phyloP scores from a whole-genome alignment of 805 yeast genomes.

The Metschnikowia lochheadii region DNA sequence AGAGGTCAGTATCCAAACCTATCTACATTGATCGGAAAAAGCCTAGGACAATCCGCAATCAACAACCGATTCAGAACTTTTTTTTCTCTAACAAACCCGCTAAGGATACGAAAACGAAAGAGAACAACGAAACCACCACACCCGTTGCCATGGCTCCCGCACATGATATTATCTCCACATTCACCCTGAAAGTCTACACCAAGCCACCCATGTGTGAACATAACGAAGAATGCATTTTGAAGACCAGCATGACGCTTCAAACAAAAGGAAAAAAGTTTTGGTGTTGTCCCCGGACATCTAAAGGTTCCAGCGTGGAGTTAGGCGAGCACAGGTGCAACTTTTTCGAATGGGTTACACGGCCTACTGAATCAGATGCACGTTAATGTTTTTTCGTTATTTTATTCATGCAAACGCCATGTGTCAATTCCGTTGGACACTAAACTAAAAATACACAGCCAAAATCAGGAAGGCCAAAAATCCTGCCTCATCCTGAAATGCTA shows the following conservation, averaged over 20 bases:
- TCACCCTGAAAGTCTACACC: conserved; percentile 19
- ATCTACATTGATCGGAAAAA: conserved; percentile 6
- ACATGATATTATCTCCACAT: conserved; percentile 5
- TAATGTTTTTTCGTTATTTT: background rate
- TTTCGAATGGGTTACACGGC: conserved; percentile 17
- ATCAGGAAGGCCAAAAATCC: background rate
- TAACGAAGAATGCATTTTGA: conserved; percentile 23
- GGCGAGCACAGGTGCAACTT: conserved; percentile 17
- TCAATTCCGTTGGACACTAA: background rate
- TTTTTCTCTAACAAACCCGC: conserved; percentile 14
- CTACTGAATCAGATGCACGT: background rate
- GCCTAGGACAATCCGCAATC: conserved; percentile 7
- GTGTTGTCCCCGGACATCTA: conserved; percentile 24
- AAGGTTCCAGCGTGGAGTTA: conserved; percentile 12
- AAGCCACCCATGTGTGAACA: conserved; percentile 28
- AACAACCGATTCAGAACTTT: conserved; percentile 24
- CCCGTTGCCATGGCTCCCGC: background rate
- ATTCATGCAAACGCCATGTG: conserved; percentile 4
- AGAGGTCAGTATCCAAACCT: background rate
- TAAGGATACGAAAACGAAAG: background rate
- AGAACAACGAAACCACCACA: background rate
- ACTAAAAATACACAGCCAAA: conserved; percentile 7
- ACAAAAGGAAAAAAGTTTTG: conserved; percentile 31
- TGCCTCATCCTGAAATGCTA: background rate
- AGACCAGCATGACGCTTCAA: conserved; percentile 25